Evolutionary conservation across 2,329 filamentous ascomycete genomes (phyloP).

Genomic region (Alternaria angustiovoidea): DNA sequence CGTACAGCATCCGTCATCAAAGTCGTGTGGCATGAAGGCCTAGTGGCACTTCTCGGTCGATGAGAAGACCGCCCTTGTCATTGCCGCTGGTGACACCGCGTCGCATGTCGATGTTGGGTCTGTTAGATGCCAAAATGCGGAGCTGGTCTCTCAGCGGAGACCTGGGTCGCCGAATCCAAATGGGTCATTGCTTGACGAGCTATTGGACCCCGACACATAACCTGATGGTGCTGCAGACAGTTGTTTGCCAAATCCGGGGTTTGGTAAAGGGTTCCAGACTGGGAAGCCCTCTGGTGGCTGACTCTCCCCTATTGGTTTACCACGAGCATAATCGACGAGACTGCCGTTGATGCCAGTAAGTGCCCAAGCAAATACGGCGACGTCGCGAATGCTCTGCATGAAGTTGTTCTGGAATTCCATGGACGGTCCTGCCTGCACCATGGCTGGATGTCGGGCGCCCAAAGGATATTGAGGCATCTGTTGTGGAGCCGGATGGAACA

Average conservation of each 20-base stretch:
- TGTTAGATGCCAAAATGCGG: background rate
- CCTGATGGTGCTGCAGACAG: constrained; percentile 43
- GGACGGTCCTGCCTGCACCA: constrained; percentile 60
- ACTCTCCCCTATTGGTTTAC: constrained; percentile 69
- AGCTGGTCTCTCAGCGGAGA: constrained; percentile 28
- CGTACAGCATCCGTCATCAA: constrained; percentile 14
- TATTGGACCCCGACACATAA: constrained; percentile 44
- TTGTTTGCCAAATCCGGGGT: constrained; percentile 29
- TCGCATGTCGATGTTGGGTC: background rate
- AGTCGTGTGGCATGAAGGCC: constrained; percentile 3
- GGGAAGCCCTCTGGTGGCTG: constrained; percentile 68
- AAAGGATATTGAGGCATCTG: constrained; percentile 48
- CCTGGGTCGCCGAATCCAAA: constrained; percentile 50
- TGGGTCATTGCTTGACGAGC: constrained; percentile 45
- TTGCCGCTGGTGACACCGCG: background rate
- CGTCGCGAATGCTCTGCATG: constrained; percentile 82
- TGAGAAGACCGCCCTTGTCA: background rate
- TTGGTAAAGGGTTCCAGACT: constrained; percentile 59
- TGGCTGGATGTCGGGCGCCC: constrained; percentile 48
- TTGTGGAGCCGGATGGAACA: constrained; percentile 56
- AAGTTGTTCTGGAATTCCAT: constrained; percentile 62
- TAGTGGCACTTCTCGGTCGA: background rate
- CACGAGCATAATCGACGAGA: constrained; percentile 69
- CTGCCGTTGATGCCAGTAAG: constrained; percentile 81
- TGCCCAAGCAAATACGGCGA: constrained; percentile 88